These are phyloP conservation scores for Phytophthora capsici DNA, from an alignment of 352 stramenopile species.

Conservation along the genomic window DNA sequence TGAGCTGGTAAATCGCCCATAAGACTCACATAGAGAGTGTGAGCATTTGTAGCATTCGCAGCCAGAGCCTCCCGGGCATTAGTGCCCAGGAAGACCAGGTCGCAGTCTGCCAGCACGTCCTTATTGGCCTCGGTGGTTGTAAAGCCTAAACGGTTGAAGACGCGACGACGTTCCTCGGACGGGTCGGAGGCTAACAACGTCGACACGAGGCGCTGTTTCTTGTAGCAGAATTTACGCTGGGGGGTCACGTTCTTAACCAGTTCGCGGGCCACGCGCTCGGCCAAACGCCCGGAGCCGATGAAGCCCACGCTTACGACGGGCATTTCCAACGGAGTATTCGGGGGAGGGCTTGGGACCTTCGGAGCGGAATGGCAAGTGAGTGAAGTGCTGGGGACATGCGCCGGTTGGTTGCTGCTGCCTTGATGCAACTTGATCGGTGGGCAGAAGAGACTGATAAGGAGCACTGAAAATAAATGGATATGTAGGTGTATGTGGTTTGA, in stretches of 20 bases:
- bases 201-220: conserved; percentile 75
- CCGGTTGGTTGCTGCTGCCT: conserved; percentile 2
- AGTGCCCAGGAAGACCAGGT: conserved; percentile 75
- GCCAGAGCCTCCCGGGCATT: conserved; percentile 56
- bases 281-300: conserved; percentile 71
- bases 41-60: conserved; percentile 30
- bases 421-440: neutral
- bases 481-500: neutral
- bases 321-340: conserved; percentile 2
- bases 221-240: conserved; percentile 73
- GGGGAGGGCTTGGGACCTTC: conserved; percentile 2
- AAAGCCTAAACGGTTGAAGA: conserved; percentile 72
- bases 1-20: conserved; percentile 67
- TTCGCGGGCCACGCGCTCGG: conserved; percentile 65
- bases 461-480: neutral
- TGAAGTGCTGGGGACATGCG: neutral
- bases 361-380: conserved; percentile 21
- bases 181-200: conserved; percentile 73
- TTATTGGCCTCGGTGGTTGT: conserved; percentile 64
- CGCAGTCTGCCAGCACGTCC: conserved; percentile 68
- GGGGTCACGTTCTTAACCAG: conserved; percentile 69
- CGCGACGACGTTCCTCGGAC: conserved; percentile 55
- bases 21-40: conserved; percentile 75
- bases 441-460: conserved; percentile 3
- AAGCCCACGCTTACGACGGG: conserved; percentile 72